A percentile compares a stretch with the other conserved stretches of the same genome.
phyloP scores from a whole-genome alignment of 2,329 filamentous ascomycete genomes.

The Colletotrichum shisoi region DNA sequence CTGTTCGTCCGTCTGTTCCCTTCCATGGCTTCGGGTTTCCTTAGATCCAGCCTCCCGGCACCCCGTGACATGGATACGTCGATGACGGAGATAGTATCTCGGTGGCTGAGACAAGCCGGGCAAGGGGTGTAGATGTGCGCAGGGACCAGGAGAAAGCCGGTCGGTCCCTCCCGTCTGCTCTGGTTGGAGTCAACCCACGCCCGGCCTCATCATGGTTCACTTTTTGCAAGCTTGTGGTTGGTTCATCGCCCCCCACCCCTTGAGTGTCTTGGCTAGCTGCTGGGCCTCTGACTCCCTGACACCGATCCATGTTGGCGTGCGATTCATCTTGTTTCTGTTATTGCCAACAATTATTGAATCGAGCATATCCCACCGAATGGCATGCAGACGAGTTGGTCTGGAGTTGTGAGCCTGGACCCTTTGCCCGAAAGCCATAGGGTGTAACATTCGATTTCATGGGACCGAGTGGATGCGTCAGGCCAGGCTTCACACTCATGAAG shows the following conservation, averaged over 20 bases:
- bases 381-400: too few relatives aligned
- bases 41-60: not conserved
- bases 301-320: too few relatives aligned
- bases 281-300: not conserved
- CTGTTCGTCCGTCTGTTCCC: not conserved
- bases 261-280: not conserved
- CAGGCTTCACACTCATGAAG: not conserved
- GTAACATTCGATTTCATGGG: too few relatives aligned
- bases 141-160: slow-evolving; percentile 8
- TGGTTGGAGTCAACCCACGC: not conserved
- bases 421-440: too few relatives aligned
- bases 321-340: too few relatives aligned
- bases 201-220: slow-evolving; percentile 15
- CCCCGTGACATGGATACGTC: not conserved
- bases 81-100: slow-evolving; percentile 1
- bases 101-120: slow-evolving; percentile 19
- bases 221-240: not conserved
- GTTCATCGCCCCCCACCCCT: not conserved
- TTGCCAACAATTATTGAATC: too few relatives aligned
- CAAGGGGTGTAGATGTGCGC: slow-evolving; percentile 16
- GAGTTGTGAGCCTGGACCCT: not conserved
- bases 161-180: not conserved
- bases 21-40: slow-evolving; percentile 1
- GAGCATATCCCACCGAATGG: too few relatives aligned
- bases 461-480: too few relatives aligned